Conservation (phyloP, 495 filamentous ascomycete species). For the Letharia lupina region DNA sequence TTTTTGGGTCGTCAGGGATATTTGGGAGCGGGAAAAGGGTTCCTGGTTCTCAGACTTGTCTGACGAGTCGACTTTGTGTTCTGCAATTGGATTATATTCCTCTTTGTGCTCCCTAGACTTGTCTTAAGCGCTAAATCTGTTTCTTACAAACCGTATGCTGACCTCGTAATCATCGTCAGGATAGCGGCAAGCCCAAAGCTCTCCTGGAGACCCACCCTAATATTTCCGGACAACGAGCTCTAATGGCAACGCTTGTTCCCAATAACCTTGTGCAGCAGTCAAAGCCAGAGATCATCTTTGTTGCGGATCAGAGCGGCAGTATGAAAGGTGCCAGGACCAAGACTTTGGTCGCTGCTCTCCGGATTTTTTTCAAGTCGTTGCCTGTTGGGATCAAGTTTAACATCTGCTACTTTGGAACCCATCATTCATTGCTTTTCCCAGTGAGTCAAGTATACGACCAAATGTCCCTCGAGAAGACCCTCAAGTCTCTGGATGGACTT, state of each 20-base stretch:
- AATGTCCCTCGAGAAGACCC: conserved; percentile 42
- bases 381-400: conserved; percentile 63
- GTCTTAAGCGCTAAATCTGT: not conserved
- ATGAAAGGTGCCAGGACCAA: conserved; percentile 49
- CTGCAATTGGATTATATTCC: not conserved
- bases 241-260: conserved; percentile 62
- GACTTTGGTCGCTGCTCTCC: conserved; percentile 49
- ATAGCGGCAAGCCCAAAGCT: conserved; percentile 48
- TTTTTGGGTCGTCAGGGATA: too few species aligned
- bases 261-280: conserved; percentile 48
- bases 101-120: not conserved
- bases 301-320: conserved; percentile 60
- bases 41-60: not conserved
- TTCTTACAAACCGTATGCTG: not conserved
- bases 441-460: conserved; percentile 48
- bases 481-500: conserved; percentile 42
- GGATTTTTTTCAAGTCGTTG: conserved; percentile 61
- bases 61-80: not conserved
- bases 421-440: conserved; percentile 49
- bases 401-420: conserved; percentile 60
- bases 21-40: not conserved
- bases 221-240: conserved; percentile 50
- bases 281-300: conserved; percentile 58
- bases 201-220: conserved; percentile 55
- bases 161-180: conserved; percentile 23